Conservation (phyloP, 257 asterid species). For the Salvia miltiorrhiza region DNA sequence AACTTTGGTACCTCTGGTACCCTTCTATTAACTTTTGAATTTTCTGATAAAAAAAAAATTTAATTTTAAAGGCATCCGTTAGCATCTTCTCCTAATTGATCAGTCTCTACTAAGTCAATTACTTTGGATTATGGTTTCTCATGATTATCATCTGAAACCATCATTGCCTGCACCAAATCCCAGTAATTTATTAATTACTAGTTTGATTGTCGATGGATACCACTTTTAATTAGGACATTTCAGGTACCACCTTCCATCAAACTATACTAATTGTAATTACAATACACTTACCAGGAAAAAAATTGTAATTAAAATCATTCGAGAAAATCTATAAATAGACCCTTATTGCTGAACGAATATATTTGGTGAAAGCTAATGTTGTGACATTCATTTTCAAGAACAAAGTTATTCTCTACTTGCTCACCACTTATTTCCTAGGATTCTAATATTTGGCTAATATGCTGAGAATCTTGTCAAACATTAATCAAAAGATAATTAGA, state of each 20-base stretch:
- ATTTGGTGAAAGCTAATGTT: background rate
- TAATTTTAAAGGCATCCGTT: background rate
- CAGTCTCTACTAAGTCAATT: background rate
- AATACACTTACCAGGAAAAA: too few species aligned
- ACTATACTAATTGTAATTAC: background rate
- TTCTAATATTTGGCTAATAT: background rate
- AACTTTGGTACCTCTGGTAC: too few species aligned
- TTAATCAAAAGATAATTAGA: background rate
- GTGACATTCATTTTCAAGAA: background rate
- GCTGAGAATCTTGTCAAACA: background rate
- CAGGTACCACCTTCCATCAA: background rate
- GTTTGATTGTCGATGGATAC: background rate
- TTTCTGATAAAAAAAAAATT: too few species aligned
- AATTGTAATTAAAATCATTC: background rate
- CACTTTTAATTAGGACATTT: background rate
- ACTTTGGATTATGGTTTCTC: background rate
- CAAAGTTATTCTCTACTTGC: background rate
- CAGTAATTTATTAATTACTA: background rate
- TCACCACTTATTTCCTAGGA: background rate
- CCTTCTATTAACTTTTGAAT: too few species aligned
- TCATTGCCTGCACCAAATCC: slow-evolving; percentile 13
- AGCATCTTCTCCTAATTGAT: background rate
- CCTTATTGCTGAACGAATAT: too few species aligned
- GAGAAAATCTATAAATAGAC: background rate
- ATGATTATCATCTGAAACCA: slow-evolving; percentile 17